These are phyloP conservation scores for Amanita rimosa DNA, from an alignment of 768 basidiomycete genomes.

Conservation along the genomic window DNA sequence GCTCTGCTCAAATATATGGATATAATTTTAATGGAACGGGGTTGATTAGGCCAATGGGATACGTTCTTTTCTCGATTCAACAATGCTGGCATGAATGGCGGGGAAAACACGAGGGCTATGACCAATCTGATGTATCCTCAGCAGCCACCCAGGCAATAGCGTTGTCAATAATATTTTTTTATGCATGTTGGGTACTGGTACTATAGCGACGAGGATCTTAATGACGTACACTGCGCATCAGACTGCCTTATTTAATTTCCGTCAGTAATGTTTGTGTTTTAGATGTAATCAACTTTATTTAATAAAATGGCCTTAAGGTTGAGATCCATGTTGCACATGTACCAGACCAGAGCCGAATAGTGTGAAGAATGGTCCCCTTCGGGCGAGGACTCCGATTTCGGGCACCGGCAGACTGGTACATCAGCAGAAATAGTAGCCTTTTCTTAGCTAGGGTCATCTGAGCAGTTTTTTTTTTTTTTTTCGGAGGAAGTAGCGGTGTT, in stretches of 20 bases:
- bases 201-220: not conserved
- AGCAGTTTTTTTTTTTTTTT: too few species aligned
- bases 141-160: slow-evolving; percentile 14
- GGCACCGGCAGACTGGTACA: too few species aligned
- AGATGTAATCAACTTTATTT: not conserved
- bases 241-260: not conserved
- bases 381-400: too few species aligned
- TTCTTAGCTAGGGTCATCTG: too few species aligned
- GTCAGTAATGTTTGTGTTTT: not conserved
- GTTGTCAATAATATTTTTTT: slow-evolving; percentile 8
- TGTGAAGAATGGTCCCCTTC: too few species aligned
- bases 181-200: not conserved
- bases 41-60: slow-evolving; percentile 64
- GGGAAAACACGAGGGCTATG: slow-evolving; percentile 26
- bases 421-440: too few species aligned
- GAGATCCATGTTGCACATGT: too few species aligned
- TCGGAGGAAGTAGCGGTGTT: too few species aligned
- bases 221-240: not conserved
- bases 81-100: slow-evolving; percentile 15
- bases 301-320: too few species aligned
- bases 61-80: slow-evolving; percentile 62
- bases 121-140: slow-evolving; percentile 14
- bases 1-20: slow-evolving; percentile 11
- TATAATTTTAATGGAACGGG: slow-evolving; percentile 2
- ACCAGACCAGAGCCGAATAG: not conserved